A percentile compares a stretch with the other conserved stretches of the same genome.
Evolutionary conservation across 2,329 filamentous ascomycete genomes (phyloP).

Genomic region (Sporothrix curviconia): DNA sequence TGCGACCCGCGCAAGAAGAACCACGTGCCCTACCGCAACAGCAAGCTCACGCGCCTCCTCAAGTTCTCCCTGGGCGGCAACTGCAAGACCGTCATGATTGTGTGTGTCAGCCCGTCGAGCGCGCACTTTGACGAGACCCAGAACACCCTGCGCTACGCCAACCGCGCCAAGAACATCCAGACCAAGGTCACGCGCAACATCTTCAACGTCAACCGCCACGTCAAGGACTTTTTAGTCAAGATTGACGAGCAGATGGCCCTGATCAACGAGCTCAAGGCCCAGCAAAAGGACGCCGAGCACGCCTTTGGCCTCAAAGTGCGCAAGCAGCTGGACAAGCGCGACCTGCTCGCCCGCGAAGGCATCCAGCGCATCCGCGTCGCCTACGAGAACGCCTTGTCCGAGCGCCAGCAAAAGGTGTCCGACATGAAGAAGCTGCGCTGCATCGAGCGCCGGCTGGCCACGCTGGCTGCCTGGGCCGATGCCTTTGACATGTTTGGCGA

Average conservation of each 20-base stretch:
- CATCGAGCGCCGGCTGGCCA: conserved; percentile 74
- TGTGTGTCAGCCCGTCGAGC: conserved; percentile 93
- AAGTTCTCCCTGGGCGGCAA: conserved; percentile 98
- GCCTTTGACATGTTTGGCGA: conserved; percentile 69
- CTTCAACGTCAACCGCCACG: conserved; percentile 97
- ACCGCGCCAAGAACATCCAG: conserved; percentile 98
- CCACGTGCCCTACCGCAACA: conserved; percentile 95
- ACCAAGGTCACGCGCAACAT: conserved; percentile 99
- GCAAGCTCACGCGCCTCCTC: conserved; percentile 86
- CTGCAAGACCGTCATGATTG: conserved; percentile 99
- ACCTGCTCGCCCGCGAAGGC: conserved; percentile 68
- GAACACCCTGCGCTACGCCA: conserved; percentile 94
- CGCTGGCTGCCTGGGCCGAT: conserved; percentile 87
- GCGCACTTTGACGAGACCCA: conserved; percentile 97
- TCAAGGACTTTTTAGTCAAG: conserved; percentile 98
- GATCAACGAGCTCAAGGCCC: conserved; percentile 90
- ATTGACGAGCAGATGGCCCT: conserved; percentile 97
- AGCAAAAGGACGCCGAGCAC: conserved; percentile 82
- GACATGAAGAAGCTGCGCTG: conserved; percentile 76
- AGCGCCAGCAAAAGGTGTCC: conserved; percentile 71
- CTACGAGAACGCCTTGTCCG: conserved; percentile 70
- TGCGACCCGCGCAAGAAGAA: conserved; percentile 88
- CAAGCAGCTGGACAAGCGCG: conserved; percentile 82
- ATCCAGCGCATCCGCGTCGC: conserved; percentile 71
- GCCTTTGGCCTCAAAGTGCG: conserved; percentile 81